Evolutionary conservation across 139 green algal genomes (phyloP).

Genomic region (Choricystis sp.): DNA sequence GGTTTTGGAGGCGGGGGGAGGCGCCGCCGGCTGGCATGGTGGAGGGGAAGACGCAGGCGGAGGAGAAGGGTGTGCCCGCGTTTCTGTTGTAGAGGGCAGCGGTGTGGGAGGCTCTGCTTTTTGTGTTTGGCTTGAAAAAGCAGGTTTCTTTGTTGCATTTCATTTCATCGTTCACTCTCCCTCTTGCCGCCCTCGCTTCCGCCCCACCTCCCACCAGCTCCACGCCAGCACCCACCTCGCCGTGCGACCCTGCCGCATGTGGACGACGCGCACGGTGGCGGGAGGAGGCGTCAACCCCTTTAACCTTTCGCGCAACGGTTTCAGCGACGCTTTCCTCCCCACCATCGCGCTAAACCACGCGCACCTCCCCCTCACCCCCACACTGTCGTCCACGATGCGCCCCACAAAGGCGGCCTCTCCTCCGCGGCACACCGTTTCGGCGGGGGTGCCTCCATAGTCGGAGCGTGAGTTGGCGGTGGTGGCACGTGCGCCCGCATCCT

Average conservation of each 20-base stretch:
- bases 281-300: background rate
- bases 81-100: too few species aligned
- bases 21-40: too few species aligned
- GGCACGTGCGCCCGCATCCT: background rate
- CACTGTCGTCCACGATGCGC: background rate
- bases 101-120: too few species aligned
- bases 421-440: background rate
- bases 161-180: too few species aligned
- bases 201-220: too few species aligned
- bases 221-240: background rate
- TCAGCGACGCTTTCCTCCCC: background rate
- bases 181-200: too few species aligned
- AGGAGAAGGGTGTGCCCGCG: too few species aligned
- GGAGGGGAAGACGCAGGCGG: too few species aligned
- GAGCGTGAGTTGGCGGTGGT: background rate
- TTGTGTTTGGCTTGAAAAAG: too few species aligned
- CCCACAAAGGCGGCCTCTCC: background rate
- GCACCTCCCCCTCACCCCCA: background rate
- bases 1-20: background rate
- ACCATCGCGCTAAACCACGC: background rate
- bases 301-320: background rate
- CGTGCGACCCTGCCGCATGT: background rate
- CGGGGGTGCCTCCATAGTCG: background rate
- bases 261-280: background rate
- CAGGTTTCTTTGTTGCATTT: too few species aligned